phyloP scores from a whole-genome alignment of 2,329 filamentous ascomycete species.

The Sclerotinia subarctica region DNA sequence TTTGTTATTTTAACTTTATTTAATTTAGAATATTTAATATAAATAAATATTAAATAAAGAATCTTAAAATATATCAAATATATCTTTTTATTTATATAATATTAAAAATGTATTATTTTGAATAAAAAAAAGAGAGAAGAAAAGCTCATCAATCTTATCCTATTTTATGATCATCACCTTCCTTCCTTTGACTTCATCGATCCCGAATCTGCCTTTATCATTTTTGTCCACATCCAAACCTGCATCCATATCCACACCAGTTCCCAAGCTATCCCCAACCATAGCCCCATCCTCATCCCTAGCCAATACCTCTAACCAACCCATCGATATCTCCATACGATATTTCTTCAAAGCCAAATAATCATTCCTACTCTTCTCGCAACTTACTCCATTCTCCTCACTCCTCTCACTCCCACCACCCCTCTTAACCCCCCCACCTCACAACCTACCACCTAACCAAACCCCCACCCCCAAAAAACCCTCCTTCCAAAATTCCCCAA shows the following conservation, averaged over 20 bases:
- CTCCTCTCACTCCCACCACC: not conserved
- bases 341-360: not conserved
- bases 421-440: not conserved
- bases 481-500: too few species aligned
- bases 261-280: not conserved
- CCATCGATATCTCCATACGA: not conserved
- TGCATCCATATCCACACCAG: not conserved
- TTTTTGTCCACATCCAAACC: too few species aligned
- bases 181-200: not conserved
- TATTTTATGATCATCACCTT: not conserved
- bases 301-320: not conserved
- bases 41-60: too few species aligned
- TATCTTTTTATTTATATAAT: too few species aligned
- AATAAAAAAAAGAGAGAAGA: not conserved
- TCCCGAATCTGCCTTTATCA: too few species aligned
- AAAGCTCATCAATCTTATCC: slow-evolving; percentile 1
- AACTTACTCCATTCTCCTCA: not conserved
- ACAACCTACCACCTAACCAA: not conserved
- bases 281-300: not conserved
- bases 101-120: too few species aligned
- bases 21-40: too few species aligned
- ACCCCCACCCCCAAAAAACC: too few species aligned
- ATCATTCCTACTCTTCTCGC: not conserved
- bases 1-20: too few species aligned
- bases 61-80: too few species aligned